Conservation (phyloP, 805 yeast species). For the Candida golubevii region DNA sequence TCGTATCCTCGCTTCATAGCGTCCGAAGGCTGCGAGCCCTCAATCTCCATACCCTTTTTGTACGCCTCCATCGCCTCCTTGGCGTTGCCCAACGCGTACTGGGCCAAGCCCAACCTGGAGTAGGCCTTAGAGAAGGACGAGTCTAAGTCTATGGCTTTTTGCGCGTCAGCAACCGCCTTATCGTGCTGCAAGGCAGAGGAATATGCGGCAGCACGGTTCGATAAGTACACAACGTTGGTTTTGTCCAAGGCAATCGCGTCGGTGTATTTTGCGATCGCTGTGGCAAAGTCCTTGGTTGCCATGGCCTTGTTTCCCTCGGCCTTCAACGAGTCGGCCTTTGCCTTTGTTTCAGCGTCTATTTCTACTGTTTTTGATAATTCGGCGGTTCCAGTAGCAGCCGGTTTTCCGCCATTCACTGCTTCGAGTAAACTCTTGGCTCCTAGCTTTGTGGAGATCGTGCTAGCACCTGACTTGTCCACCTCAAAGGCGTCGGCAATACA, state of each 20-base stretch:
- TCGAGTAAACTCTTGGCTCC: conserved; percentile 46
- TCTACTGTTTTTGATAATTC: conserved; percentile 17
- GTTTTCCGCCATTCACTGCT: conserved; percentile 31
- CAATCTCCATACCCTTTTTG: conserved; percentile 78
- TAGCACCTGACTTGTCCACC: conserved; percentile 47
- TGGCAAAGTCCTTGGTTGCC: conserved; percentile 66
- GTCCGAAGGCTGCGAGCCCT: conserved; percentile 79
- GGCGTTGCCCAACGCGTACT: conserved; percentile 90
- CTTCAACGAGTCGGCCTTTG: conserved; percentile 80
- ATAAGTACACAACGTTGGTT: conserved; percentile 74
- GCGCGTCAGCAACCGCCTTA: conserved; percentile 79
- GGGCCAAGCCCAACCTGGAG: conserved; percentile 91
- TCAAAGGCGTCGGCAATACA: conserved; percentile 86
- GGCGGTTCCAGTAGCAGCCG: conserved; percentile 24
- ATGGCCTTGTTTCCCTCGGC: conserved; percentile 85
- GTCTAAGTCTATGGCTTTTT: conserved; percentile 71
- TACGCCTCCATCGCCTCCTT: conserved; percentile 89
- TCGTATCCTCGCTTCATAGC: conserved; percentile 93
- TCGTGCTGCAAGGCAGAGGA: conserved; percentile 73
- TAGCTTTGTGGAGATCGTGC: conserved; percentile 33
- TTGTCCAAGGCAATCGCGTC: conserved; percentile 71
- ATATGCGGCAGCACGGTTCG: conserved; percentile 96
- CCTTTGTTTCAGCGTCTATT: conserved; percentile 51
- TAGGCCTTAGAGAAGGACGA: conserved; percentile 87
- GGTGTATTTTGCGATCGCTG: conserved; percentile 74